These are phyloP conservation scores for Myochromella boudieri DNA, from an alignment of 768 basidiomycete species.

Conservation along the genomic window DNA sequence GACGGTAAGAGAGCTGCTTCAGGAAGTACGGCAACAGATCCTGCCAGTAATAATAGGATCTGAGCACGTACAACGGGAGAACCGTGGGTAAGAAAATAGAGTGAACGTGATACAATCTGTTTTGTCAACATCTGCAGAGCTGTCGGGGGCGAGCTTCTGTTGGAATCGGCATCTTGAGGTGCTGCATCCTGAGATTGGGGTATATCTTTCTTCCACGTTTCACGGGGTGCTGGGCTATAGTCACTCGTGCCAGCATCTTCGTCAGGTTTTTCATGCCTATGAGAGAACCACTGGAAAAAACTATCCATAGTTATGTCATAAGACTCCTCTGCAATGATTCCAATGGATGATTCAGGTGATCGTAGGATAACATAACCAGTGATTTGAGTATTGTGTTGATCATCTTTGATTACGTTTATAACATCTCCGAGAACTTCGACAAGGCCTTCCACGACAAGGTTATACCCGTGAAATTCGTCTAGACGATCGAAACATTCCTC, in stretches of 20 bases:
- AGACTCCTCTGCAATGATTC: background rate
- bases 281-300: conserved; percentile 67
- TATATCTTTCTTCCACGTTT: conserved; percentile 44
- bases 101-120: conserved; percentile 83
- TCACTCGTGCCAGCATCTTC: conserved; percentile 42
- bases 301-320: conserved; percentile 34
- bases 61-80: conserved; percentile 85
- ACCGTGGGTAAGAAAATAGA: conserved; percentile 89
- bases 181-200: too few species aligned
- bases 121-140: conserved; percentile 74
- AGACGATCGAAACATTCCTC: conserved; percentile 97
- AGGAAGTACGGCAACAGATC: conserved; percentile 70
- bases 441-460: conserved; percentile 79
- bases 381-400: conserved; percentile 33
- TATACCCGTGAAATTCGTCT: conserved; percentile 95
- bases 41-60: conserved; percentile 72
- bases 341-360: conserved; percentile 6
- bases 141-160: conserved; percentile 57
- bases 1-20: conserved; percentile 79
- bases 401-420: conserved; percentile 69
- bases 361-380: conserved; percentile 17
- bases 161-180: conserved; percentile 30
- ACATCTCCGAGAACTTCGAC: conserved; percentile 87
- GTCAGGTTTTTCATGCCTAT: conserved; percentile 36
- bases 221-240: conserved; percentile 60